Percentiles rank a stretch among this genome's conserved stretches.
Evolutionary conservation across 139 green algal species (phyloP).

Genomic region (Tetraselmis chui): DNA sequence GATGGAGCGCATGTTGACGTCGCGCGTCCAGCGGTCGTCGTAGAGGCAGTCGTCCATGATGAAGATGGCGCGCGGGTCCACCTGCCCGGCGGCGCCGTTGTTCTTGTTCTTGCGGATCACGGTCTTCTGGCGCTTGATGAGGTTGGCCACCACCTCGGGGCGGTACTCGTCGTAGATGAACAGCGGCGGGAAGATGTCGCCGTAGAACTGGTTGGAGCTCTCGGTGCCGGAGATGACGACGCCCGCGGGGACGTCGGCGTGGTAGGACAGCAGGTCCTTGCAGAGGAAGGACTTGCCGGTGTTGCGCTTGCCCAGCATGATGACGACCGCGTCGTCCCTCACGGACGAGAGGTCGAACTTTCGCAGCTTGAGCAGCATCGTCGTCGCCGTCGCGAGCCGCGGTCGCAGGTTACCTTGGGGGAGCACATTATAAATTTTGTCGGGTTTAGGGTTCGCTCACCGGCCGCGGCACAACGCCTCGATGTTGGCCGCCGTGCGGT

Average conservation of each 20-base stretch:
- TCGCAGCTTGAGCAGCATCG: background rate
- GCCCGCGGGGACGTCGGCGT: slow-evolving; percentile 13
- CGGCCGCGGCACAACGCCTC: no score
- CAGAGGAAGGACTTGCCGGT: slow-evolving; percentile 17
- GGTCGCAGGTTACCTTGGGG: no score
- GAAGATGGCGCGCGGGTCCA: slow-evolving; percentile 11
- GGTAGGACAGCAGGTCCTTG: slow-evolving; percentile 15
- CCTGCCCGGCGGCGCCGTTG: background rate
- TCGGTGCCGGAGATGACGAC: slow-evolving; percentile 17
- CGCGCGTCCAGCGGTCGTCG: slow-evolving; percentile 9
- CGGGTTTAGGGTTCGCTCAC: no score
- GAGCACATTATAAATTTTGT: no score
- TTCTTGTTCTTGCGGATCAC: background rate
- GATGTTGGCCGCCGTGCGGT: no score
- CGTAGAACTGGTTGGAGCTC: slow-evolving; percentile 8
- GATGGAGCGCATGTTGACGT: background rate
- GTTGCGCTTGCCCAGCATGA: slow-evolving; percentile 25
- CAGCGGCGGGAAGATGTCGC: slow-evolving; percentile 10
- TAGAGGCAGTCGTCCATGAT: slow-evolving; percentile 25
- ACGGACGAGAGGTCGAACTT: background rate
- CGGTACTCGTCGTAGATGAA: slow-evolving; percentile 22
- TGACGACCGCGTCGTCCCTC: slow-evolving; percentile 2
- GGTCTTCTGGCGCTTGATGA: slow-evolving; percentile 9
- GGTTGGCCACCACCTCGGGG: slow-evolving; percentile 5
- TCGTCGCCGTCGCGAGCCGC: no score